Conservation (phyloP, 345 rosid genomes). For the Citrus inodora region DNA sequence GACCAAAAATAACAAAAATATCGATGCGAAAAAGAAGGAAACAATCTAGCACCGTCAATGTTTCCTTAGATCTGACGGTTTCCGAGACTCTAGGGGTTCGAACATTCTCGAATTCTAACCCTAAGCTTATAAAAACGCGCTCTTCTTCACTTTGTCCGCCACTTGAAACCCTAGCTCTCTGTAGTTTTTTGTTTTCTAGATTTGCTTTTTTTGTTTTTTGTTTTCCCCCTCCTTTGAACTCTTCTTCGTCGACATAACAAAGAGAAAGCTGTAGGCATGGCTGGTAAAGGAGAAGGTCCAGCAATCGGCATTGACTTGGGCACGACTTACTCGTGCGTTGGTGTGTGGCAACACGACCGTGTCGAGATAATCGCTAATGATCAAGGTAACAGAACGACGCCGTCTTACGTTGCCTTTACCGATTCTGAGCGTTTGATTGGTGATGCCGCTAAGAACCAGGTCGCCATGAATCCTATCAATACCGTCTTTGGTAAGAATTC, state of each 20-base stretch:
- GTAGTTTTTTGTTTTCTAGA: not conserved
- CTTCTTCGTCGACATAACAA: constrained; percentile 9
- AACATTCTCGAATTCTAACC: constrained; percentile 35
- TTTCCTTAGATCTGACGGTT: constrained; percentile 26
- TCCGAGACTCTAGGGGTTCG: constrained; percentile 3
- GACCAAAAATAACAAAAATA: not conserved
- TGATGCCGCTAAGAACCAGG: constrained; percentile 82
- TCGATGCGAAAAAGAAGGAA: not conserved
- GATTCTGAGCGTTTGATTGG: constrained; percentile 73
- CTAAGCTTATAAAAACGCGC: constrained; percentile 29
- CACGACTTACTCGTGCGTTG: constrained; percentile 71
- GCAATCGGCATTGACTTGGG: constrained; percentile 78
- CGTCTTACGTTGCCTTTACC: constrained; percentile 63
- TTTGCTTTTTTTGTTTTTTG: not conserved
- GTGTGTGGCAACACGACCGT: constrained; percentile 81
- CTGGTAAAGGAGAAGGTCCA: constrained; percentile 79
- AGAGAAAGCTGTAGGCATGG: constrained; percentile 24
- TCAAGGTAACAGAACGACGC: constrained; percentile 73
- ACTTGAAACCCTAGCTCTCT: constrained; percentile 33
- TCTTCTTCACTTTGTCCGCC: not conserved
- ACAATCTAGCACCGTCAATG: constrained; percentile 24
- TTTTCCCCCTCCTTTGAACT: not conserved
- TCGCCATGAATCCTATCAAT: constrained; percentile 72
- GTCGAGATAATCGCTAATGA: constrained; percentile 79
- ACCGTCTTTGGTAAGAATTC: constrained; percentile 61